Evolutionary conservation across 1,139 yeast genomes (phyloP), one percentile per base, ranked within the genome.

Genomic region (Blastobotrys illinoisensis): DNA sequence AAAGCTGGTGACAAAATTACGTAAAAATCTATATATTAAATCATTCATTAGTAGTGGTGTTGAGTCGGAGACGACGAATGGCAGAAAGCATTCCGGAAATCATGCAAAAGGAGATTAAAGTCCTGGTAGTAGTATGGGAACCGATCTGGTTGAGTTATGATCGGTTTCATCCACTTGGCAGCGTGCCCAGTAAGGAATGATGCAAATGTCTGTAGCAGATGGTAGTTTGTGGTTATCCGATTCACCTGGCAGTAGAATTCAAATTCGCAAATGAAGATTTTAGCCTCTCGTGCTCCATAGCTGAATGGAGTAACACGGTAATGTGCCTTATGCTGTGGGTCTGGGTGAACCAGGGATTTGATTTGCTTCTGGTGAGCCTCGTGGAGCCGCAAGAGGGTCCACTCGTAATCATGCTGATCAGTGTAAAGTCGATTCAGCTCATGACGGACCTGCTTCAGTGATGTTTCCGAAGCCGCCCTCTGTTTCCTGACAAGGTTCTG

Each of bases 351-450:
- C 20, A 53, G 6, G 11, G 43, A 14, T 21, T 32, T 40, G 7
- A 53, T 21, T 28, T 26, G 40, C 11, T 43, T 23, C 11, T 53
- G 55, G 24, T 49, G 52, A 9, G 55, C 26, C 16, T 46, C 21
- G 36, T 28, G 14, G 2, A 26, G 18, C 2, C 44, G 14, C 21
- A 18, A 24, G 21, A 48, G 23, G 16, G 24, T 44, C 23, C 18
- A 5, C 11, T 20, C 24, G 46, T 44, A 43, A 11, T 44, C 63
- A 56, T 60, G 63, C 52, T 54, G 48, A 53, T 50, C 54, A 40
- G 43, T 32, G 21, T 43, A 32, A 1, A 47, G 26, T 13, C 48
- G 26, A 32, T 28, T 11, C 11, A 36, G 36, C 5, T 43, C 45
- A 4, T 36, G 16, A 18, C 26, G 49, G 9, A 23, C 45, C 23